Evolutionary conservation across 2,329 filamentous ascomycete species (phyloP).

Genomic region (Juglanconis oblonga): DNA sequence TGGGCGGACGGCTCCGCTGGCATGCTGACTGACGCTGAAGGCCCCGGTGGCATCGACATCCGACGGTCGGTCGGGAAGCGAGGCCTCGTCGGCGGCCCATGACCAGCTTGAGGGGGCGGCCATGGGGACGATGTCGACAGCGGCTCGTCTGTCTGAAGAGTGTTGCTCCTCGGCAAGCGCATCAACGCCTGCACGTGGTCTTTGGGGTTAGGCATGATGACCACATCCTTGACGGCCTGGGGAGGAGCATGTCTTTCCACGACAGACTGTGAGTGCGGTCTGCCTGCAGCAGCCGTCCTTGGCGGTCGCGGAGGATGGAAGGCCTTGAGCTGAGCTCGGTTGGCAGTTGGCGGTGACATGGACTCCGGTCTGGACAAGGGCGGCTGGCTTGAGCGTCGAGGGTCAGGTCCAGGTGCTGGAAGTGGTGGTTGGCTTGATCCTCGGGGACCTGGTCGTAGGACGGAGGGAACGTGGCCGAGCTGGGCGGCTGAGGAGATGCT

Average conservation of each 20-base stretch:
- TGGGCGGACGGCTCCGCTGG: background rate
- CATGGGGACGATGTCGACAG: too few relatives aligned
- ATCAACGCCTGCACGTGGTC: background rate
- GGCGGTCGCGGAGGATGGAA: background rate
- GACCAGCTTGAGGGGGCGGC: too few relatives aligned
- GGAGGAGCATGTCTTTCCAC: background rate
- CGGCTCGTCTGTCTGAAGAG: too few relatives aligned
- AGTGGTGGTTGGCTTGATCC: background rate
- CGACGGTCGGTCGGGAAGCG: background rate
- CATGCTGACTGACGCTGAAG: background rate
- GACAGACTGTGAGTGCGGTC: background rate
- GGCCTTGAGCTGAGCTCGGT: background rate
- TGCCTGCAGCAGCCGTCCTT: background rate
- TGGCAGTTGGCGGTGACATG: too few relatives aligned
- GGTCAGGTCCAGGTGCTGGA: background rate
- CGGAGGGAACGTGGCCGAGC: constrained; percentile 1
- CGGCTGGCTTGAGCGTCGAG: too few relatives aligned
- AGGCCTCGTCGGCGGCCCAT: background rate
- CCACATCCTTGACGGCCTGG: too few relatives aligned
- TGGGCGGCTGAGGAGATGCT: background rate
- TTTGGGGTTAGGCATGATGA: background rate
- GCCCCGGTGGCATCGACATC: background rate
- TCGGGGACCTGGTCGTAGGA: constrained; percentile 17
- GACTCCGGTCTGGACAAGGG: background rate
- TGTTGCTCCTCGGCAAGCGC: too few relatives aligned